Percentiles rank a stretch among this genome's conserved stretches.
These are phyloP conservation scores for Neofusicoccum parvum DNA, from an alignment of 2,329 filamentous ascomycete genomes.

Conservation along the genomic window DNA sequence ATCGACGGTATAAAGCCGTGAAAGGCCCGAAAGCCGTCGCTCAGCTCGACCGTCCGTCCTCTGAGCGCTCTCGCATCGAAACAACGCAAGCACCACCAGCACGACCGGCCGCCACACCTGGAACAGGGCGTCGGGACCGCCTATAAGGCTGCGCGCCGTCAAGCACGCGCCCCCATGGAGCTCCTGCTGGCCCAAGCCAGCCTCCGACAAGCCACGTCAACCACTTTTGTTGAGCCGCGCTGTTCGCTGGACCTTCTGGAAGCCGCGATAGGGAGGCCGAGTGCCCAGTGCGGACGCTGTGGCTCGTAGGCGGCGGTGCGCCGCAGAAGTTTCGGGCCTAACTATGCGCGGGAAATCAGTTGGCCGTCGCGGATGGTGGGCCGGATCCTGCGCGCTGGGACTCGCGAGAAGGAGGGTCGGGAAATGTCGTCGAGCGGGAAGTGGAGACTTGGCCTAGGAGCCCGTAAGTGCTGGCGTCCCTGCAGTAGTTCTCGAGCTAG, in stretches of 20 bases:
- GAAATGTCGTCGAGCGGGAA: slow-evolving; percentile 14
- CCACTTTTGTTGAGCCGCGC: slow-evolving; percentile 8
- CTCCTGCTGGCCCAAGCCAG: slow-evolving; percentile 8
- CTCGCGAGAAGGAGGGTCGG: background rate
- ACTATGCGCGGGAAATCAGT: background rate
- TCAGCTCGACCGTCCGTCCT: background rate
- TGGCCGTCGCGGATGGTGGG: background rate
- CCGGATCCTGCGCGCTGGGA: slow-evolving; percentile 8
- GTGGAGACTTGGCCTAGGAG: background rate
- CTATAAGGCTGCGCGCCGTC: slow-evolving; percentile 18
- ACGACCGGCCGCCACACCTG: background rate
- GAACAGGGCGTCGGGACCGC: slow-evolving; percentile 11
- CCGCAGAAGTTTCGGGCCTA: slow-evolving; percentile 16
- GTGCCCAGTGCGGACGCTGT: slow-evolving; percentile 5
- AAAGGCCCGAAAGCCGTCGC: slow-evolving; percentile 1
- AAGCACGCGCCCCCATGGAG: background rate
- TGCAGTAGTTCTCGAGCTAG: slow-evolving; percentile 7
- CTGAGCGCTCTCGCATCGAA: slow-evolving; percentile 1
- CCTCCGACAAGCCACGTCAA: slow-evolving; percentile 14
- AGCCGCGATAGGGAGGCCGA: background rate
- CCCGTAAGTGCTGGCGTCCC: background rate
- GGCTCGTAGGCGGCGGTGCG: slow-evolving; percentile 10
- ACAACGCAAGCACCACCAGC: background rate
- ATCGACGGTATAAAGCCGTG: slow-evolving; percentile 18
- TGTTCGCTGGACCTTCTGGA: slow-evolving; percentile 12